Conservation (phyloP, 176 grass and related monocot genomes). For the Zea luxurians region DNA sequence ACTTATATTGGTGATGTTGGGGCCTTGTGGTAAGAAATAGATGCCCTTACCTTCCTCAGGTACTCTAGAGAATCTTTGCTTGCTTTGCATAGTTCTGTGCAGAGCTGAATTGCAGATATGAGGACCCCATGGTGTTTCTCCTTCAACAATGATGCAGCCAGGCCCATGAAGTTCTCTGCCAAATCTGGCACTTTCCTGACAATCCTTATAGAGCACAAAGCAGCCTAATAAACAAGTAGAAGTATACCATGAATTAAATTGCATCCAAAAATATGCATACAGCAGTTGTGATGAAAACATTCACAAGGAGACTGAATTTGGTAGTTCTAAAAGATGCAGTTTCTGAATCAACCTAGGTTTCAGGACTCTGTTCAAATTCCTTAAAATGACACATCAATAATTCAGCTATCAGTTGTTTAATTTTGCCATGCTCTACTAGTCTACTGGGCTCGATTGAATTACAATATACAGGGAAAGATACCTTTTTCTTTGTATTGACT, state of each 20-base stretch:
- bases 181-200: constrained; percentile 92
- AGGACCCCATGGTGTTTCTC: constrained; percentile 94
- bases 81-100: constrained; percentile 83
- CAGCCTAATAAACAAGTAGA: constrained; percentile 62
- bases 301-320: not conserved
- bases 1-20: not conserved
- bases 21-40: not conserved
- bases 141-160: constrained; percentile 68
- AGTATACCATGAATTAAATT: constrained; percentile 10
- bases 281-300: not conserved
- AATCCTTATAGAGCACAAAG: constrained; percentile 89
- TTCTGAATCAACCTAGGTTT: no score
- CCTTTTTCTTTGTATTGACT: constrained; percentile 95
- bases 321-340: not conserved
- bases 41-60: constrained; percentile 65
- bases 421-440: not conserved
- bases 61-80: constrained; percentile 74
- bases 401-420: not conserved
- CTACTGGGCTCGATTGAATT: not conserved
- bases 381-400: not conserved
- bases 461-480: not conserved
- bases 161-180: constrained; percentile 81
- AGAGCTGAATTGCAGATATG: constrained; percentile 87
- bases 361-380: no score
- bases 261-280: not conserved